Percentiles rank a stretch among this genome's conserved stretches.
Evolutionary conservation across 2,329 filamentous ascomycete species (phyloP).

Genomic region (Penicillium sclerotigenum): DNA sequence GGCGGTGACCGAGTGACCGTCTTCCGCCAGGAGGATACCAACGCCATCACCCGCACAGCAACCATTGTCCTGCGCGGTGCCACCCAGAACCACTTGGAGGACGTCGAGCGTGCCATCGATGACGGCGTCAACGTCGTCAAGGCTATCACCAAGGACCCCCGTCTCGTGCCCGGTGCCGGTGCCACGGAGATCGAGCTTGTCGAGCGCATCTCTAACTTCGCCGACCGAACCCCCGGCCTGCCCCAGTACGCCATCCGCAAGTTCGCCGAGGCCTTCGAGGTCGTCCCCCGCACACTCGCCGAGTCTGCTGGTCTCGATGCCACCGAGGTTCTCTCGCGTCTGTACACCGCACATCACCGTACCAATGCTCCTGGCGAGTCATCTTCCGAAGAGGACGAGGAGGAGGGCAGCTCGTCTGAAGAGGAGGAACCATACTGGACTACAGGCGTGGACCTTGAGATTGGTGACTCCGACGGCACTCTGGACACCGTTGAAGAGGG

Average conservation of each 20-base stretch:
- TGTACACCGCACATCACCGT: slow-evolving; percentile 87
- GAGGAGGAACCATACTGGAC: slow-evolving; percentile 78
- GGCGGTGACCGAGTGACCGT: slow-evolving; percentile 97
- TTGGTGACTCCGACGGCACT: slow-evolving; percentile 73
- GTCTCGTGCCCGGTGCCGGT: slow-evolving; percentile 89
- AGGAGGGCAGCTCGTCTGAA: slow-evolving; percentile 40
- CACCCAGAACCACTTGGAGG: slow-evolving; percentile 96
- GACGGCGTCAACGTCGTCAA: slow-evolving; percentile 99
- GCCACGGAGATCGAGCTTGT: slow-evolving; percentile 92
- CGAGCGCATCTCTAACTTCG: slow-evolving; percentile 84
- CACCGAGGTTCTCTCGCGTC: slow-evolving; percentile 87
- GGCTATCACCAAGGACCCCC: slow-evolving; percentile 89
- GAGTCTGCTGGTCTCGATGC: slow-evolving; percentile 95
- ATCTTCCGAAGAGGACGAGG: slow-evolving; percentile 36
- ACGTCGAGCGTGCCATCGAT: slow-evolving; percentile 93
- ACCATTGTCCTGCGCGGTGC: slow-evolving; percentile 92
- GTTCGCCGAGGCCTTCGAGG: slow-evolving; percentile 95
- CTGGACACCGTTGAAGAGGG: slow-evolving; percentile 83
- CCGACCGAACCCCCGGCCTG: slow-evolving; percentile 87
- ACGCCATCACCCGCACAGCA: slow-evolving; percentile 85
- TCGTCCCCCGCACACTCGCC: slow-evolving; percentile 87
- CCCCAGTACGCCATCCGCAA: slow-evolving; percentile 97
- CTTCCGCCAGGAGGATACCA: slow-evolving; percentile 80
- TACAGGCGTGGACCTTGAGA: slow-evolving; percentile 92
- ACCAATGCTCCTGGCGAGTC: slow-evolving; percentile 23